Conservation (phyloP, 192 early-diverging fungal genomes). For the Dispira simplex region DNA sequence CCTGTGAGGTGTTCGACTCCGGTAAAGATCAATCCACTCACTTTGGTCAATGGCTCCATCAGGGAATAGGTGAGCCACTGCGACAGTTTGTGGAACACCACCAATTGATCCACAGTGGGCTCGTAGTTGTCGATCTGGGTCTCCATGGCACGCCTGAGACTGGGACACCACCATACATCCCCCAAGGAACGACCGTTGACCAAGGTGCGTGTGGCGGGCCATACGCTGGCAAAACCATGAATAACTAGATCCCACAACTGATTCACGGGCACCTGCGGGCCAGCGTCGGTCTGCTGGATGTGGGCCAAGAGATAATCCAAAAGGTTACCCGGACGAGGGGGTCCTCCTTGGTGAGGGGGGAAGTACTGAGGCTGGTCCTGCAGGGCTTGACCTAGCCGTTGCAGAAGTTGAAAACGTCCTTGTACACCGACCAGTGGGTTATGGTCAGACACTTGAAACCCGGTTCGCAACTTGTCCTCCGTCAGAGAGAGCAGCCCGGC, state of each 20-base stretch:
- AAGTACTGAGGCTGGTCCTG: constrained; percentile 39
- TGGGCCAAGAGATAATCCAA: constrained; percentile 60
- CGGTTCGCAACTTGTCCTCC: constrained; percentile 19
- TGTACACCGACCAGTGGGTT: constrained; percentile 73
- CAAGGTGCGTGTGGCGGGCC: constrained; percentile 68
- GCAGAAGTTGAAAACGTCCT: constrained; percentile 55
- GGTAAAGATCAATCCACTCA: constrained; percentile 27
- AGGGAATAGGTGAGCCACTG: constrained; percentile 94
- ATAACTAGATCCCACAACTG: constrained; percentile 69
- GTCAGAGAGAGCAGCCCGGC: constrained; percentile 18
- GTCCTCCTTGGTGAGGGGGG: constrained; percentile 20
- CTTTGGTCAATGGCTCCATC: constrained; percentile 56
- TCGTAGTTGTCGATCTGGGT: constrained; percentile 12
- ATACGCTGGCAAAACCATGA: constrained; percentile 62
- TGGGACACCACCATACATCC: constrained; percentile 76
- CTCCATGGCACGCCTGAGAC: constrained; percentile 21
- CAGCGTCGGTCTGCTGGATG: constrained; percentile 24
- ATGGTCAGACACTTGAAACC: constrained; percentile 61
- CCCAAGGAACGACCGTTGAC: constrained; percentile 67
- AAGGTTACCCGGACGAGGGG: constrained; percentile 68
- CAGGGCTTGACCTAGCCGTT: constrained; percentile 42
- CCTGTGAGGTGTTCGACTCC: constrained; percentile 65
- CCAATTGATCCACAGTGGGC: constrained; percentile 26
- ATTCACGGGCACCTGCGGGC: constrained; percentile 40
- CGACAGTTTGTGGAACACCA: constrained; percentile 85